Evolutionary conservation across 1,284 basidiomycete genomes (phyloP).

Genomic region (Apiotrichum laibachii): DNA sequence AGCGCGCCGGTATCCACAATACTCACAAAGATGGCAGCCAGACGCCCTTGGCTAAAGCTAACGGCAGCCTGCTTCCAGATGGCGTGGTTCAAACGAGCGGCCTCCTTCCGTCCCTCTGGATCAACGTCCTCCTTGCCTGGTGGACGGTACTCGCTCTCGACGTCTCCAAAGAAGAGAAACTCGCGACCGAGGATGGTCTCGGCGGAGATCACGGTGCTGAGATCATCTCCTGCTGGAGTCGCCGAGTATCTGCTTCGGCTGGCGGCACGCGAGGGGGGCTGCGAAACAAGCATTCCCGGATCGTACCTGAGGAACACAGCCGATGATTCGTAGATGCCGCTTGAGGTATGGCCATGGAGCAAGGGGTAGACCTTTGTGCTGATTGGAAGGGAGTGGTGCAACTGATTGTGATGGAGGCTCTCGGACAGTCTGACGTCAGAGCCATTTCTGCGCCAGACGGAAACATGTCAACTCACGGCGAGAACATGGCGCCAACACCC

Average conservation of each 20-base stretch:
- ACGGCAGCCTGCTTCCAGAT: slow-evolving; percentile 47
- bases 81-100: slow-evolving; percentile 25
- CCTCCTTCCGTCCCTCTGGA: slow-evolving; percentile 13
- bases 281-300: slow-evolving; percentile 17
- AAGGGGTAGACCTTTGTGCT: slow-evolving; percentile 41
- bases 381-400: slow-evolving; percentile 39
- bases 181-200: slow-evolving; percentile 24
- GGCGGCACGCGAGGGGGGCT: slow-evolving; percentile 6
- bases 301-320: slow-evolving; percentile 48
- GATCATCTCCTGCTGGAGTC: background rate
- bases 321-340: slow-evolving; percentile 44
- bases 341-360: slow-evolving; percentile 44
- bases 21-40: slow-evolving; percentile 49
- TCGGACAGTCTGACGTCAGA: slow-evolving; percentile 3
- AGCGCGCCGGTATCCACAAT: too few species aligned
- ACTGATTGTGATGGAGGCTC: slow-evolving; percentile 18
- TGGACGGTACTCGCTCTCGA: slow-evolving; percentile 34
- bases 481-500: slow-evolving; percentile 33
- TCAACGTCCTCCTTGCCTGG: slow-evolving; percentile 26
- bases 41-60: slow-evolving; percentile 31
- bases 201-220: background rate
- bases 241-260: background rate
- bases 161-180: slow-evolving; percentile 50
- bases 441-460: background rate
- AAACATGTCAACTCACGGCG: slow-evolving; percentile 28